Conservation (phyloP, 495 filamentous ascomycete species). For the Hypoxylon cercidicola region DNA sequence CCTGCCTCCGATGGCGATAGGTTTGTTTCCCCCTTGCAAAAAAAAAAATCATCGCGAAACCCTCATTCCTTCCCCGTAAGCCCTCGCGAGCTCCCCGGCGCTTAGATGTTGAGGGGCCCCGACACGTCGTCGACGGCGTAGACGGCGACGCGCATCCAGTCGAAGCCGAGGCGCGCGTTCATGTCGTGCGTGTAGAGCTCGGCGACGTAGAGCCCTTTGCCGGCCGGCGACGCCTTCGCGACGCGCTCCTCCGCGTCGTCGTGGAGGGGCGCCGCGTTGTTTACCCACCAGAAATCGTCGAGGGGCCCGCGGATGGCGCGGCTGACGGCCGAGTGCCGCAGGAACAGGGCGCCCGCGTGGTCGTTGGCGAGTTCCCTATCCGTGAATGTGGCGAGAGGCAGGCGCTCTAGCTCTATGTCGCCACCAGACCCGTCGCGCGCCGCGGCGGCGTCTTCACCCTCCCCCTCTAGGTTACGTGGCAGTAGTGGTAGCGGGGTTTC, state of each 20-base stretch:
- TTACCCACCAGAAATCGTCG: slow-evolving; percentile 27
- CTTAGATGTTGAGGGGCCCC: slow-evolving; percentile 29
- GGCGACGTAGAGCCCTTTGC: slow-evolving; percentile 4
- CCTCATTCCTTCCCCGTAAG: too few species aligned
- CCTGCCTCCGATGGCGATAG: too few species aligned
- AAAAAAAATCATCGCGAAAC: too few species aligned
- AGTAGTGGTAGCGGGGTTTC: not conserved
- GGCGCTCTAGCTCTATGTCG: slow-evolving; percentile 13
- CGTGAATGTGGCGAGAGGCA: slow-evolving; percentile 24
- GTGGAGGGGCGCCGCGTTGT: slow-evolving; percentile 13
- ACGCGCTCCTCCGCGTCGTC: slow-evolving; percentile 4
- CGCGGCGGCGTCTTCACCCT: not conserved
- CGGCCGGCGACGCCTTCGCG: not conserved
- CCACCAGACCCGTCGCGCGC: not conserved
- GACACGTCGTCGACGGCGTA: slow-evolving; percentile 21
- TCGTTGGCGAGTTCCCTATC: slow-evolving; percentile 27
- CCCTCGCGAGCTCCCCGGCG: too few species aligned
- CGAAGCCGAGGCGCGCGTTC: slow-evolving; percentile 21
- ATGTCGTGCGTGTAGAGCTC: slow-evolving; percentile 23
- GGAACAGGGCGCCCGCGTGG: slow-evolving; percentile 18
- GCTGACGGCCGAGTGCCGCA: slow-evolving; percentile 18
- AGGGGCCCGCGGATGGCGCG: slow-evolving; percentile 14
- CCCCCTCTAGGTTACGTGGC: not conserved
- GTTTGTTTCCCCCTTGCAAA: too few species aligned
- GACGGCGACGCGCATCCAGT: slow-evolving; percentile 28